phyloP scores from a whole-genome alignment of 352 stramenopile genomes.

The Phytopythium montanum region DNA sequence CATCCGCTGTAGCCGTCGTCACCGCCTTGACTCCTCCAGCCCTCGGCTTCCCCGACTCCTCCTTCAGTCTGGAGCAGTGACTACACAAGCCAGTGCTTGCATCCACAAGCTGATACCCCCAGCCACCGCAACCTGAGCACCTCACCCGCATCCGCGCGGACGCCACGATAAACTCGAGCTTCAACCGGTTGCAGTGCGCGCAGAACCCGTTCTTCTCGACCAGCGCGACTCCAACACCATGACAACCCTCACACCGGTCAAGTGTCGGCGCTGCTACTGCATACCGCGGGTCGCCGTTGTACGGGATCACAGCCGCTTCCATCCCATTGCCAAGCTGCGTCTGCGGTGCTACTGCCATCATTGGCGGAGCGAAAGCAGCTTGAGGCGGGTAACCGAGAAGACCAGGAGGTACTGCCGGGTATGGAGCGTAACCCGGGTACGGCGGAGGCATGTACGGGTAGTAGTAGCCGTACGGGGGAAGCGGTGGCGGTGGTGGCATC shows the following conservation, averaged over 20 bases:
- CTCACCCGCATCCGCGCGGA: conserved; percentile 52
- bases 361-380: conserved; percentile 11
- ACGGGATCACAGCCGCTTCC: conserved; percentile 34
- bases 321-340: background rate
- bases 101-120: conserved; percentile 51
- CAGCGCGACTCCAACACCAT: conserved; percentile 46
- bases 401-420: background rate
- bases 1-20: conserved; percentile 1
- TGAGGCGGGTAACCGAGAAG: conserved; percentile 24
- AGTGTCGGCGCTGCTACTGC: conserved; percentile 21
- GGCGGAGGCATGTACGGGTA: conserved; percentile 31
- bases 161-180: conserved; percentile 67
- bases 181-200: conserved; percentile 62
- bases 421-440: conserved; percentile 12
- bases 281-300: conserved; percentile 18
- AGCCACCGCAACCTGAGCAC: conserved; percentile 48
- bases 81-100: conserved; percentile 39
- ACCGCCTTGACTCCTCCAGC: conserved; percentile 2
- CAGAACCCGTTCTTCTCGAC: conserved; percentile 72
- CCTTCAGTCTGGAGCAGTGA: conserved; percentile 37
- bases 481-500: conserved; percentile 23
- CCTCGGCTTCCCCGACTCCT: background rate
- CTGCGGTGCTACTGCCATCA: conserved; percentile 18
- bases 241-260: conserved; percentile 49
- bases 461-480: conserved; percentile 32